phyloP scores from a whole-genome alignment of 768 basidiomycete genomes.

The Tephrocybe sp. region DNA sequence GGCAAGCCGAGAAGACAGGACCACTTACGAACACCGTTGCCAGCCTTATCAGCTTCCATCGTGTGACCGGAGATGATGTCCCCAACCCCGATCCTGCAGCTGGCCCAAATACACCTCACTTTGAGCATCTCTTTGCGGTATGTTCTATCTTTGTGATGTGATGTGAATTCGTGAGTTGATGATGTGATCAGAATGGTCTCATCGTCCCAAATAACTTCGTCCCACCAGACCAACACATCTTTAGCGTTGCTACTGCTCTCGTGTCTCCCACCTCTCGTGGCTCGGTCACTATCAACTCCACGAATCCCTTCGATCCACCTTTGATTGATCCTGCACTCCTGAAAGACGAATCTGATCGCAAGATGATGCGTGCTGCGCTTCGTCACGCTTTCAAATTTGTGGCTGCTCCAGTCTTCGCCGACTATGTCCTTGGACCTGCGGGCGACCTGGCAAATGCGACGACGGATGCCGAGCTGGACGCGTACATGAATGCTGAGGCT shows the following conservation, averaged over 20 bases:
- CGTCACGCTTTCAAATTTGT: slow-evolving; percentile 15
- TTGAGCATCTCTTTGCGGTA: slow-evolving; percentile 28
- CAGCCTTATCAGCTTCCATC: slow-evolving; percentile 25
- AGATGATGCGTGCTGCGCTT: slow-evolving; percentile 14
- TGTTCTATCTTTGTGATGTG: slow-evolving; percentile 1
- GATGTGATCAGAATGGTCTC: slow-evolving; percentile 13
- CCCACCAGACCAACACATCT: slow-evolving; percentile 17
- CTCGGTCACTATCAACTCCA: slow-evolving; percentile 20
- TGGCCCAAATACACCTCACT: slow-evolving; percentile 28
- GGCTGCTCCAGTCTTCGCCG: slow-evolving; percentile 6
- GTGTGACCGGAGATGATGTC: slow-evolving; percentile 24
- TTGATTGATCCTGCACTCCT: slow-evolving; percentile 16
- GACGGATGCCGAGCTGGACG: slow-evolving; percentile 27
- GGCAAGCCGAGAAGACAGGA: slow-evolving; percentile 22
- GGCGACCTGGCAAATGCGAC: slow-evolving; percentile 13
- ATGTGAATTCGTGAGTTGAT: not conserved
- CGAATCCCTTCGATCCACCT: slow-evolving; percentile 14
- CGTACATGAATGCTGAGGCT: slow-evolving; percentile 20
- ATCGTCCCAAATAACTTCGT: slow-evolving; percentile 14
- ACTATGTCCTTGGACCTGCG: slow-evolving; percentile 11
- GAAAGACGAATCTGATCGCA: slow-evolving; percentile 7
- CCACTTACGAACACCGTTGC: slow-evolving; percentile 21
- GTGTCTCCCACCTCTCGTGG: slow-evolving; percentile 28
- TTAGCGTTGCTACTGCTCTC: slow-evolving; percentile 19
- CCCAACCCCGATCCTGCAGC: slow-evolving; percentile 27